Base-by-base conservation (phyloP, 2,329 filamentous ascomycete genomes). In the Epichloe hybrida region DNA sequence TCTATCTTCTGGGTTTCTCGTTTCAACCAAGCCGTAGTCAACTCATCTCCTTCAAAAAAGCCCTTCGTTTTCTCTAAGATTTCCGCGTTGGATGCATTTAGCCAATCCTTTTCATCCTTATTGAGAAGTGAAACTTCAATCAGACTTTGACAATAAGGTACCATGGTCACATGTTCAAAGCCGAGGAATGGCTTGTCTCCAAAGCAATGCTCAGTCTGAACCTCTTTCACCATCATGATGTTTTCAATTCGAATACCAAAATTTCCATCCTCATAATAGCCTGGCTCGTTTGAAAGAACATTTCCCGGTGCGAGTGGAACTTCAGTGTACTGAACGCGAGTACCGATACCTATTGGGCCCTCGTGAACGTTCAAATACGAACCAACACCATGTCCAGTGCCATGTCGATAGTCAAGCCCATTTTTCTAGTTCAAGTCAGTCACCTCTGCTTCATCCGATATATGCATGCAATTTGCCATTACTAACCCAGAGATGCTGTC, bases 201-300 rank as follows among this genome's bases (percentile, higher is more conserved):
- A 63, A 97, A 97, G 37, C 83, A 81, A 67, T 95, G 79, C 54
- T 83, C 83, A 4, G 91, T 95, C 67, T 90, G 75, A n/a, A 86
- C 84, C 64, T 96, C 89, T 57, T 80, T 84, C 34, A 94, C 88
- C 74, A 97, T 84, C 56, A 95, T 81, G 61, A 98, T 82, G 65
- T 98, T 98, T 69, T 98, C 93, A 61, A 96, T 96, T 17, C 93
- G 84, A 58, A 98, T 93, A 17, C 93, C 93, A 62, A 95, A 98
- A 39, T 82, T 81, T 46, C 89, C 91, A 60, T 98, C 93, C 66
- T 97, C 90, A 65, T 98, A 98, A 70, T 90, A 98, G 34, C 93
- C 93, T 2, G 93, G 93, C 67, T 98, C 89, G 61, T 96, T 89
- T 2, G 91, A 97, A 49, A 97, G 81, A 40, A 98, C 91, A 60